Conservation (phyloP, 345 rosid species). For the Erucastrum elatum region DNA sequence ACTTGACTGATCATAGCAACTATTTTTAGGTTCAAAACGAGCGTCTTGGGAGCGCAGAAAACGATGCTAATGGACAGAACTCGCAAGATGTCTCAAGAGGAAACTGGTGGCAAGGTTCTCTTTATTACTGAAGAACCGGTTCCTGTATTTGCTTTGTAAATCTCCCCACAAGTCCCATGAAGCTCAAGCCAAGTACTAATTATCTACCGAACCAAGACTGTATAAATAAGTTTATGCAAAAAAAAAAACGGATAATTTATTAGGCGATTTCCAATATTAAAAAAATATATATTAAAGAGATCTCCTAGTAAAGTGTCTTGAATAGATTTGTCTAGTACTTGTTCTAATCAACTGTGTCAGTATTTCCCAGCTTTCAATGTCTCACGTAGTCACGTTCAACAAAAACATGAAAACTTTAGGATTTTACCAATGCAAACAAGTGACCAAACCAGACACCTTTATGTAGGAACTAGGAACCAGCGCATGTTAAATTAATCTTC, state of each 20-base stretch:
- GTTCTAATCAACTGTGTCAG: constrained; percentile 19
- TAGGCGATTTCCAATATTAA: background rate
- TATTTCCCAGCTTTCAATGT: constrained; percentile 6
- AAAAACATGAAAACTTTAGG: background rate
- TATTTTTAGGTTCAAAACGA: constrained; percentile 45
- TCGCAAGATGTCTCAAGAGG: constrained; percentile 79
- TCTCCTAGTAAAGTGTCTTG: background rate
- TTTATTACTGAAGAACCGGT: constrained; percentile 64
- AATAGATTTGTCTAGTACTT: constrained; percentile 23
- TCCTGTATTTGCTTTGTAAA: constrained; percentile 26
- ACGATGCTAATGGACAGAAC: constrained; percentile 57
- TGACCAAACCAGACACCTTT: background rate
- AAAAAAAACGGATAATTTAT: background rate
- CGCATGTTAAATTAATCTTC: background rate
- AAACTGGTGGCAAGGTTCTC: constrained; percentile 99
- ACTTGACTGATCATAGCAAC: background rate
- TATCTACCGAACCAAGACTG: constrained; percentile 24
- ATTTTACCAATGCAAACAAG: background rate
- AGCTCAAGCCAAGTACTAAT: constrained; percentile 28
- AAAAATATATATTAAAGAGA: background rate
- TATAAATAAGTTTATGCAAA: constrained; percentile 24
- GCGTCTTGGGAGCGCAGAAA: constrained; percentile 51
- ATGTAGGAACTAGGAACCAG: background rate
- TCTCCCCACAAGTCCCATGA: constrained; percentile 20
- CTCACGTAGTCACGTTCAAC: background rate